Evolutionary conservation across 345 rosid genomes (phyloP).

Genomic region (Heritiera littoralis): DNA sequence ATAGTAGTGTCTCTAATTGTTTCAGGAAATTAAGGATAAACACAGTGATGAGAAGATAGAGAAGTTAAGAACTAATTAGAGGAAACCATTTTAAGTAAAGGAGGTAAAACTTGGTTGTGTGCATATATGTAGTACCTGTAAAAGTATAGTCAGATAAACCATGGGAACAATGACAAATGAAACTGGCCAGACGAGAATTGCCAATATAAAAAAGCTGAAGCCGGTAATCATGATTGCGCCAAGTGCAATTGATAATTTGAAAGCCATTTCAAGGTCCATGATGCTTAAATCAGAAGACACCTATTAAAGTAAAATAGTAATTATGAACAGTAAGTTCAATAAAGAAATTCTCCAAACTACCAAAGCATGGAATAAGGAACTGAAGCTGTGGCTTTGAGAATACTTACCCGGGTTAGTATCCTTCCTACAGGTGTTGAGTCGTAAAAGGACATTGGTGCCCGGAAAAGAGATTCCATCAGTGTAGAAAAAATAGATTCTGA

Average conservation of each 20-base stretch:
- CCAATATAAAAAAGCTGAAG: conserved; percentile 35
- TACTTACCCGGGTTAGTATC: too few species aligned
- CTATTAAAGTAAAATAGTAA: conserved; percentile 21
- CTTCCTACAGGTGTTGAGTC: too few species aligned
- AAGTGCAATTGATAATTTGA: conserved; percentile 26
- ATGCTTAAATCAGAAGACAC: conserved; percentile 57
- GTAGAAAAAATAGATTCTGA: too few species aligned
- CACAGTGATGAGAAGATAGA: neutral
- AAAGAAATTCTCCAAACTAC: too few species aligned
- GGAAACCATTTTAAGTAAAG: neutral
- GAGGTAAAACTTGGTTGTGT: neutral
- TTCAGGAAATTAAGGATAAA: neutral
- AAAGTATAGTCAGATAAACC: conserved; percentile 41
- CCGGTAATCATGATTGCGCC: conserved; percentile 49
- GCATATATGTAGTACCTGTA: conserved; percentile 38
- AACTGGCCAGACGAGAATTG: neutral
- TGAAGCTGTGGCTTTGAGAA: too few species aligned
- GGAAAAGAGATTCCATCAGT: too few species aligned
- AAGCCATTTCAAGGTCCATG: conserved; percentile 45
- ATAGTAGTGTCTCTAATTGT: conserved; percentile 49
- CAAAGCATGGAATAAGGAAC: too few species aligned
- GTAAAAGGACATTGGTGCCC: too few species aligned
- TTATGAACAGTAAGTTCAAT: too few species aligned
- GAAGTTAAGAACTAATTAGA: neutral
- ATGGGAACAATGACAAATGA: conserved; percentile 47